Evolutionary conservation across 2,329 filamentous ascomycete species (phyloP), one percentile per base, ranked within the genome.

Genomic region (Annulohypoxylon truncatum): DNA sequence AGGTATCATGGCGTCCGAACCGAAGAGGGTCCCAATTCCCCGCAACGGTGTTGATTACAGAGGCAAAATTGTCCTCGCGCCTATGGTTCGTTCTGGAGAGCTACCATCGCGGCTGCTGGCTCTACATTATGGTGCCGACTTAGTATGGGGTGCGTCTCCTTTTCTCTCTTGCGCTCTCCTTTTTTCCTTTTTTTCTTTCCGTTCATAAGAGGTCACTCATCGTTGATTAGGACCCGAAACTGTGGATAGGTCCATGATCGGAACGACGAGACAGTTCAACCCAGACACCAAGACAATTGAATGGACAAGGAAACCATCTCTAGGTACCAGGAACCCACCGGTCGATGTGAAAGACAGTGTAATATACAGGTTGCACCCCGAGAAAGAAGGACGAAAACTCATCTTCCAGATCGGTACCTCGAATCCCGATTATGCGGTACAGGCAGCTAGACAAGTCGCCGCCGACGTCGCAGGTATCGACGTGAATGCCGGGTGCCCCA

Each of bases 11-110:
- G 83, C 85, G 74, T 78, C 84, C 59, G 80, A 82, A 73, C 73
- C 83, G 65, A 90, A 91, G 77, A 89, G 84, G 76, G 92, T 97
- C 35, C 90, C 93, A 54, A 97, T 97, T 71, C 95, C 95, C 70
- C 87, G 85, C 66, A 92, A 91, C 79, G 95, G 95, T 54, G 94
- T 97, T 75, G 94, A 97, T 82, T 98, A 97, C 81, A 89, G 95
- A 73, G 92, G 92, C 80, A 97, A 96, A 80, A 82, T 98, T 70
- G 96, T 98, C 46, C 90, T 99, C 69, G 96, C 96, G 67, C 96
- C 96, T 40, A 99, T 99, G 96, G 95, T 97, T 62, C 91, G 96
- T 72, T 97, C 93, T n/a, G 96, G 96, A 76, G 96, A 99, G 83
- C 83, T 97, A 66, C 95, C 96, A 2, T 96, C 93, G 38, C 90